These are phyloP conservation scores for Metschnikowia amazonensis DNA, from an alignment of 805 yeast species.

Conservation along the genomic window DNA sequence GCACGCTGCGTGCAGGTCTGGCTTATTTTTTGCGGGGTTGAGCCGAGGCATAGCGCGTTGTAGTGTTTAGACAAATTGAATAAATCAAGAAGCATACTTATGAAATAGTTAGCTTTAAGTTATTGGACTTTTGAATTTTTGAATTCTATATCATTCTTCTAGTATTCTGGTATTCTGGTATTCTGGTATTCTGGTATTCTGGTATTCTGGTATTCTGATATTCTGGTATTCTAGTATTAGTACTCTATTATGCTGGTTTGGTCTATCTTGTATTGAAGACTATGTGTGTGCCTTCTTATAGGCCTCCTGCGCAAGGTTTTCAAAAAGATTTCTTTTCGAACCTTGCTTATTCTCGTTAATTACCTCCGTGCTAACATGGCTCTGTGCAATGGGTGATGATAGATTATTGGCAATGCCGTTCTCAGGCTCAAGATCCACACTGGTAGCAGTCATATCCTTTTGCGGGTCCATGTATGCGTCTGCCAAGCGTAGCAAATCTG, in stretches of 20 bases:
- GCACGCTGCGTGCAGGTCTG: conserved; percentile 2
- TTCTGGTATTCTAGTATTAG: too few relatives aligned
- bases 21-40: conserved; percentile 14
- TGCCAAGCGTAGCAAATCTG: conserved; percentile 14
- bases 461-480: conserved; percentile 7
- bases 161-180: too few relatives aligned
- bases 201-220: too few relatives aligned
- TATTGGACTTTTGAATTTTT: too few relatives aligned
- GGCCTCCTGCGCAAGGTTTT: neutral
- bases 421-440: conserved; percentile 20
- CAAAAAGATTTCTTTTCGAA: conserved; percentile 2
- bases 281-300: conserved; percentile 6
- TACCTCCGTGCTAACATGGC: conserved; percentile 16
- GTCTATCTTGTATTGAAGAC: conserved; percentile 11
- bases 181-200: too few relatives aligned
- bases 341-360: conserved; percentile 1
- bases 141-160: too few relatives aligned
- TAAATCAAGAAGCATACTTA: too few relatives aligned
- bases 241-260: too few relatives aligned
- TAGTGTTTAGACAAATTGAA: too few relatives aligned
- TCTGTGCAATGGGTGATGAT: conserved; percentile 26
- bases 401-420: conserved; percentile 17
- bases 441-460: conserved; percentile 15
- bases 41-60: conserved; percentile 13
- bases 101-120: too few relatives aligned